Conservation (phyloP, 805 yeast genomes). For the Monosporozyma servazzii region DNA sequence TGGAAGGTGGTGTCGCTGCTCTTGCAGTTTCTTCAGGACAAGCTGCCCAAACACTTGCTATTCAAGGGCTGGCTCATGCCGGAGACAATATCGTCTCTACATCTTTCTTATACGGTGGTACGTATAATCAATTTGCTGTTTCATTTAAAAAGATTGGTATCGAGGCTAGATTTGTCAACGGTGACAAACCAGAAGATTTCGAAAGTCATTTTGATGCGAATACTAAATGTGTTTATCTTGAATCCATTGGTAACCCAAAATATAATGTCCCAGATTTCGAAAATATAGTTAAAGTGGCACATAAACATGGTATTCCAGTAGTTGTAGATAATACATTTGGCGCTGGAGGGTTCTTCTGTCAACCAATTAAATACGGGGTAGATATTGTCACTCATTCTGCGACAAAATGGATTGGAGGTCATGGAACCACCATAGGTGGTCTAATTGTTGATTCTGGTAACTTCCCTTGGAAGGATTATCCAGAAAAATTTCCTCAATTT, state of each 20-base stretch:
- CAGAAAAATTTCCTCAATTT: conserved; percentile 85
- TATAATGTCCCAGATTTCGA: conserved; percentile 89
- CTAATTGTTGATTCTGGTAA: conserved; percentile 83
- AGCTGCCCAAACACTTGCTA: conserved; percentile 85
- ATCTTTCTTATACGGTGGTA: conserved; percentile 87
- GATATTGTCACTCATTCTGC: conserved; percentile 91
- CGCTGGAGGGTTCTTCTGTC: conserved; percentile 84
- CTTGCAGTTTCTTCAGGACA: conserved; percentile 91
- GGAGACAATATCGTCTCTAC: conserved; percentile 91
- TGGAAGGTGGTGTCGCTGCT: conserved; percentile 89
- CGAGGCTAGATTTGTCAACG: conserved; percentile 74
- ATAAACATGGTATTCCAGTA: conserved; percentile 77
- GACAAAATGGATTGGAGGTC: conserved; percentile 97
- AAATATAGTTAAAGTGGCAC: conserved; percentile 64
- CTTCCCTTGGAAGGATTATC: conserved; percentile 82
- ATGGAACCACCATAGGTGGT: conserved; percentile 93
- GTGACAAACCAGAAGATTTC: conserved; percentile 66
- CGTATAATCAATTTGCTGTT: conserved; percentile 90
- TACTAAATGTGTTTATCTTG: conserved; percentile 85
- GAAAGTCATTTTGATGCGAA: conserved; percentile 66
- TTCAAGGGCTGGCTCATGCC: conserved; percentile 70
- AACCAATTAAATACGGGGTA: conserved; percentile 82
- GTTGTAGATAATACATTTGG: conserved; percentile 96
- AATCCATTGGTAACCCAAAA: conserved; percentile 87
- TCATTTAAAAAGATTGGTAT: conserved; percentile 85